Conservation (phyloP, 495 filamentous ascomycete genomes). For the Tuber microsphaerosporum region DNA sequence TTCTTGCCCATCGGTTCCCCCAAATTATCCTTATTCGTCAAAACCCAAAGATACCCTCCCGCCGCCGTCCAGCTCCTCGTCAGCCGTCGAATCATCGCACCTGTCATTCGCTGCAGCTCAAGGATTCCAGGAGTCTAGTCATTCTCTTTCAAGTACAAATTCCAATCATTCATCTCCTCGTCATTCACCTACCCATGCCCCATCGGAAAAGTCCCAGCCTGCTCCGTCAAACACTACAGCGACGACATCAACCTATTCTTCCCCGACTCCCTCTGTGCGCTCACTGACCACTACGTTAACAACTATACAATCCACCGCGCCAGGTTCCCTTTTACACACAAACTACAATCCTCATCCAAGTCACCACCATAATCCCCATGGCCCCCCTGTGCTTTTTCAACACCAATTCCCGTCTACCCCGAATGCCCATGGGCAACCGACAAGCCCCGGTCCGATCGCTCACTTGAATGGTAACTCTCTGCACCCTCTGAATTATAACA, state of each 20-base stretch:
- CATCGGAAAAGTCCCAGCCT: conserved; percentile 41
- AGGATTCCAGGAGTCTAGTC: conserved; percentile 13
- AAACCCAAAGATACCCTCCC: conserved; percentile 14
- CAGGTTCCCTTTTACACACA: conserved; percentile 47
- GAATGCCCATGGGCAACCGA: conserved; percentile 70
- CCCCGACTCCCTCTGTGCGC: conserved; percentile 80
- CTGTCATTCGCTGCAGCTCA: conserved; percentile 18
- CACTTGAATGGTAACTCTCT: conserved; percentile 37
- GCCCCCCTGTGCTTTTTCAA: conserved; percentile 63
- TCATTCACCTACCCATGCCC: conserved; percentile 44
- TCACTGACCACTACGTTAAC: conserved; percentile 92
- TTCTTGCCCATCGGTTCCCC: conserved; percentile 14
- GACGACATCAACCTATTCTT: conserved; percentile 64
- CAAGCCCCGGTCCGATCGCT: conserved; percentile 47
- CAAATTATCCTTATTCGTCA: conserved; percentile 26
- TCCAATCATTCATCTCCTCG: conserved; percentile 32
- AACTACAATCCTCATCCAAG: conserved; percentile 48
- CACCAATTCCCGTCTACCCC: conserved; percentile 91
- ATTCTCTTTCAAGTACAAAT: conserved; percentile 17
- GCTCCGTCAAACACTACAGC: conserved; percentile 48
- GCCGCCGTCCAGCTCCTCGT: conserved; percentile 14
- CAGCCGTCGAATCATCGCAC: conserved; percentile 28
- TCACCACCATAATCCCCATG: conserved; percentile 49
- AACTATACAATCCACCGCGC: conserved; percentile 82
- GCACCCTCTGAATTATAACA: conserved; percentile 74